Evolutionary conservation across 2,329 filamentous ascomycete species (phyloP).

Genomic region (Hypoxylon sp.): DNA sequence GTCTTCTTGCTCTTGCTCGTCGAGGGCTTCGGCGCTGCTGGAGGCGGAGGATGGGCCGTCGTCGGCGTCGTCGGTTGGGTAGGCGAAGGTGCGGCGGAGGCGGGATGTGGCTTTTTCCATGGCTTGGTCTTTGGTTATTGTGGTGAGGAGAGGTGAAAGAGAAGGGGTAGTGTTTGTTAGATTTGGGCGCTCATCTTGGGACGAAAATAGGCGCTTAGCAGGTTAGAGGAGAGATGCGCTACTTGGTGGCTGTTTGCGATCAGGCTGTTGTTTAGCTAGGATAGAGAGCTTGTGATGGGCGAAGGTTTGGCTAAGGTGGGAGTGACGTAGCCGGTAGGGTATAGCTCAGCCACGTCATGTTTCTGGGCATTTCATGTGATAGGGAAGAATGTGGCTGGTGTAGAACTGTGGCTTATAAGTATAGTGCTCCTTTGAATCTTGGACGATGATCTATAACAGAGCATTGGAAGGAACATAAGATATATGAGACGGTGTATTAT

Average conservation of each 20-base stretch:
- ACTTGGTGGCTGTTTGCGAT: slow-evolving; percentile 11
- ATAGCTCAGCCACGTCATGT: slow-evolving; percentile 8
- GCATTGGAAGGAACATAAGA: not conserved
- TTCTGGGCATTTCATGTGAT: not conserved
- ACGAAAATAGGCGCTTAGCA: not conserved
- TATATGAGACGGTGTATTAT: not conserved
- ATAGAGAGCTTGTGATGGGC: slow-evolving; percentile 17
- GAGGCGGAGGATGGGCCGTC: slow-evolving; percentile 68
- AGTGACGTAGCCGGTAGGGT: slow-evolving; percentile 16
- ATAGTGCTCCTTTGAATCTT: not conserved
- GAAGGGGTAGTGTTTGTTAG: not conserved
- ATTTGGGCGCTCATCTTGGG: slow-evolving; percentile 17
- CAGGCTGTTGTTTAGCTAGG: slow-evolving; percentile 6
- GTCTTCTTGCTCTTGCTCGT: slow-evolving; percentile 73
- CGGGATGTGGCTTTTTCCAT: slow-evolving; percentile 61
- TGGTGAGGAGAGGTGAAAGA: not conserved
- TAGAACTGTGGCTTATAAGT: not conserved
- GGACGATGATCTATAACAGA: not conserved
- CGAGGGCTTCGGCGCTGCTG: slow-evolving; percentile 49
- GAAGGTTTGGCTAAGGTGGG: slow-evolving; percentile 3
- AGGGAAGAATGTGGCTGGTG: not conserved
- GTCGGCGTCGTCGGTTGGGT: slow-evolving; percentile 73
- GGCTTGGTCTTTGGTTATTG: slow-evolving; percentile 8
- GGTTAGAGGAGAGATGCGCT: not conserved
- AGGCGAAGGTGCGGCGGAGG: slow-evolving; percentile 83